Conservation (phyloP, 768 basidiomycete genomes). For the Podaxis sp. region DNA sequence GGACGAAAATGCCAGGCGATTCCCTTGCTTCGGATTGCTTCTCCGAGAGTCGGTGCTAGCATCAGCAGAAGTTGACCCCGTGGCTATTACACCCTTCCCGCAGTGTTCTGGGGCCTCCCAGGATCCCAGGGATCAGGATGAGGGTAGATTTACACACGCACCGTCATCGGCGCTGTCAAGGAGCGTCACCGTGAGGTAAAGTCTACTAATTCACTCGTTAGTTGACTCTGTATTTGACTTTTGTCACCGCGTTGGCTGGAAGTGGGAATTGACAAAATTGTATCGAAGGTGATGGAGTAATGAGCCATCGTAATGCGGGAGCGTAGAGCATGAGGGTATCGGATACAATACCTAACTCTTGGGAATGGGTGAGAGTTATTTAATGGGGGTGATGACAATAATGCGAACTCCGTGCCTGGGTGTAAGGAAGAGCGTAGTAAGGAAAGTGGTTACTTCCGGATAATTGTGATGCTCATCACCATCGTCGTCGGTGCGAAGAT, state of each 20-base stretch:
- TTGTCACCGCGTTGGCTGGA: background rate
- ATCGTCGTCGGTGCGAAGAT: background rate
- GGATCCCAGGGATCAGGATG: background rate
- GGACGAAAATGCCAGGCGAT: background rate
- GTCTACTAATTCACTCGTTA: background rate
- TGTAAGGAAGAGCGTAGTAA: background rate
- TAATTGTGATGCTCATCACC: background rate
- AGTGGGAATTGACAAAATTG: background rate
- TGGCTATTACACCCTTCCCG: background rate
- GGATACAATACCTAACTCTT: constrained; percentile 5
- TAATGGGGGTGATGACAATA: background rate
- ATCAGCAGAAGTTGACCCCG: background rate
- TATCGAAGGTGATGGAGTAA: too few species aligned
- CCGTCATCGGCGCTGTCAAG: background rate
- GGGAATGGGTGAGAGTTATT: background rate
- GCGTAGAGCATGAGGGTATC: background rate
- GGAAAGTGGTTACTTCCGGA: background rate
- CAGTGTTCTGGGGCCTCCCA: background rate
- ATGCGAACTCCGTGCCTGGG: background rate
- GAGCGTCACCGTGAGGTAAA: background rate
- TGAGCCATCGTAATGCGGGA: background rate
- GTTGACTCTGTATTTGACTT: background rate
- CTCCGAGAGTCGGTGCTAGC: background rate
- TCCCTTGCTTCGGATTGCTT: background rate
- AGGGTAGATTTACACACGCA: background rate